Conservation (phyloP, 2,329 filamentous ascomycete genomes). For the Aspergillus persii region DNA sequence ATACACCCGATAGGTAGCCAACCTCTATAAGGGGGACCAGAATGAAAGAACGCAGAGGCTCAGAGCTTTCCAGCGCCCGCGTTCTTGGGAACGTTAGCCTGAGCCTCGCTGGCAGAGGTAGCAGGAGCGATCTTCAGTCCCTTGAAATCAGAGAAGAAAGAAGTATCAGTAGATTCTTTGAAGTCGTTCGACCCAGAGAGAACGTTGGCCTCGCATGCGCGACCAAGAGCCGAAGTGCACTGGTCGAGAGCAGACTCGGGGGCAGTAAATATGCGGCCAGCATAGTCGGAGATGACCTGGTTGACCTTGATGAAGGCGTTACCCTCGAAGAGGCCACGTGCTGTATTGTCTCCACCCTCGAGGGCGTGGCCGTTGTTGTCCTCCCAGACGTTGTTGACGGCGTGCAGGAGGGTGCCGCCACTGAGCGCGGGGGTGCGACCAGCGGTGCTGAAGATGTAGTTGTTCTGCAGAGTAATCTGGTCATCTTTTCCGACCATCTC, state of each 20-base stretch:
- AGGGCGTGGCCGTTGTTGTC: slow-evolving; percentile 46
- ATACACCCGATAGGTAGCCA: too few relatives aligned
- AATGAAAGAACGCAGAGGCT: background rate
- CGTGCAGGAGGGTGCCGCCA: slow-evolving; percentile 55
- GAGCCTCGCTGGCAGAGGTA: background rate
- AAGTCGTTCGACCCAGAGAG: slow-evolving; percentile 3
- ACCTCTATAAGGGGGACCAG: too few relatives aligned
- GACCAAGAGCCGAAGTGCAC: slow-evolving; percentile 20
- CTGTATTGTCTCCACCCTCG: slow-evolving; percentile 22
- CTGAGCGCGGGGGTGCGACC: slow-evolving; percentile 57
- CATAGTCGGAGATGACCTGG: slow-evolving; percentile 28
- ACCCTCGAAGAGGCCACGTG: slow-evolving; percentile 42
- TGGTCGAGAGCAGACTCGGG: slow-evolving; percentile 20
- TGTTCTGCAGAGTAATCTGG: slow-evolving; percentile 55
- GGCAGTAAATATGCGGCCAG: slow-evolving; percentile 22
- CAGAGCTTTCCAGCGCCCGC: background rate
- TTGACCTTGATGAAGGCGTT: slow-evolving; percentile 43
- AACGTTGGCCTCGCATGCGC: slow-evolving; percentile 16
- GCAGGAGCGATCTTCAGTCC: slow-evolving; percentile 8
- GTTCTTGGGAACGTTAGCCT: background rate
- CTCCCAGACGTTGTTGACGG: slow-evolving; percentile 37
- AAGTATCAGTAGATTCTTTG: background rate
- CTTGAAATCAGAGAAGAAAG: slow-evolving; percentile 5
- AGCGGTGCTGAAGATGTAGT: slow-evolving; percentile 58
- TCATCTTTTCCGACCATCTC: slow-evolving; percentile 53